Evolutionary conservation across 1,139 yeast genomes (phyloP).

Genomic region (Hansenula lynferdii): DNA sequence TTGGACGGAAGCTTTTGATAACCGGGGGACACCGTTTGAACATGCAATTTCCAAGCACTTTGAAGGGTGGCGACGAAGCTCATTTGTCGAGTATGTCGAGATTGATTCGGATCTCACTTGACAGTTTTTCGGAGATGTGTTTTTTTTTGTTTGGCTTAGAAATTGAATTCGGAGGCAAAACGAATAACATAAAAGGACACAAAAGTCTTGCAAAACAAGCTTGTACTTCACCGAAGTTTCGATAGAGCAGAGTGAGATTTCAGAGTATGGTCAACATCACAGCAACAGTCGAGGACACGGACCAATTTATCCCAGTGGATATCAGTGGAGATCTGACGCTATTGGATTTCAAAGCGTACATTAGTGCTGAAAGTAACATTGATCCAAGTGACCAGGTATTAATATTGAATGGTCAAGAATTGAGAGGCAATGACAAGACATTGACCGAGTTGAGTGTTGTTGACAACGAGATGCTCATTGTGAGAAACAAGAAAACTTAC

Average conservation of each 20-base stretch:
- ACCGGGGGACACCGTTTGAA: too few species aligned
- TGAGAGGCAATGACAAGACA: slow-evolving; percentile 32
- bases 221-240: too few species aligned
- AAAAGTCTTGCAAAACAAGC: neutral
- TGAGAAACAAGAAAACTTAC: slow-evolving; percentile 30
- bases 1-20: too few species aligned
- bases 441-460: slow-evolving; percentile 43
- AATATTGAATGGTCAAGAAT: slow-evolving; percentile 38
- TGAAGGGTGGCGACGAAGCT: neutral
- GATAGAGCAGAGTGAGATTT: too few species aligned
- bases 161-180: neutral
- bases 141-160: too few species aligned
- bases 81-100: neutral
- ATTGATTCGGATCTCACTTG: neutral
- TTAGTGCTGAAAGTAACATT: slow-evolving; percentile 69
- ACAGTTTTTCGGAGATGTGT: neutral
- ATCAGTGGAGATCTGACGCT: slow-evolving; percentile 56
- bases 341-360: slow-evolving; percentile 67
- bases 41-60: neutral
- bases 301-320: slow-evolving; percentile 24
- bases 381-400: slow-evolving; percentile 43
- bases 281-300: slow-evolving; percentile 13
- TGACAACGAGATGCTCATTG: slow-evolving; percentile 56
- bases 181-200: neutral
- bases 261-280: slow-evolving; percentile 16